Evolutionary conservation across 2,329 filamentous ascomycete species (phyloP), one percentile per base, ranked within the genome.

Genomic region (Teratosphaeria viscida): DNA sequence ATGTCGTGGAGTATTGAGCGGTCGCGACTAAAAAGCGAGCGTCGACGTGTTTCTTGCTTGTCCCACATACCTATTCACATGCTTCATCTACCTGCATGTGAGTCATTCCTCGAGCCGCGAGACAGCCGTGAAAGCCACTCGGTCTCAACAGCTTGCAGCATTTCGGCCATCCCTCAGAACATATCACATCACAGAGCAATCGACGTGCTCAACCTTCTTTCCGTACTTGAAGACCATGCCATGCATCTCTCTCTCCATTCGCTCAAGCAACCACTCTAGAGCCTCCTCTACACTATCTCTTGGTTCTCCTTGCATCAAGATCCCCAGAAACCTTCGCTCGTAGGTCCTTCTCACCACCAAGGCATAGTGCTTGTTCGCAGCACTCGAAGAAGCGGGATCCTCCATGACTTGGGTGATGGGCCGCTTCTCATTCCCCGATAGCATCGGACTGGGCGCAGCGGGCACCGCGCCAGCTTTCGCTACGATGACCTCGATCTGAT

Each of bases 401-500:
- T 35, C 14, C 19, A 5, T 56, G 11, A 19, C n/a, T 11, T 37
- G 19, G 12, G 35, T 19, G 6, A 27, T 57, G 34, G 55, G 12
- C 19, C 49, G 55, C 37, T 57, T 58, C 32, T 53, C 56, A 27
- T 26, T 4, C 5, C 29, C 16, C 35, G 19, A 11, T 1, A 27
- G 57, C 37, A 26, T 10, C 37, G 32, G 19, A 35, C 10, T 37
- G 35, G 16, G 19, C 12, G 29, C 39, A 29, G 35, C 53, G 19
- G 43, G 43, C 8, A 49, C 8, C 2, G 43, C 23, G 43, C 43
- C 43, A 6, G 32, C 52, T 47, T 59, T 49, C n/a, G 52, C 59
- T 2, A 58, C 43, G 26, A 61, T 27, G 5, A 61, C 23, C 26
- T 61, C 59, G 26, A 61, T 54, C 27, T 60, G 59, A 29, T 60